Evolutionary conservation across 164 flowering plant genomes (phyloP), one percentile per base, ranked within the genome.

Genomic region (Aristolochia contorta): DNA sequence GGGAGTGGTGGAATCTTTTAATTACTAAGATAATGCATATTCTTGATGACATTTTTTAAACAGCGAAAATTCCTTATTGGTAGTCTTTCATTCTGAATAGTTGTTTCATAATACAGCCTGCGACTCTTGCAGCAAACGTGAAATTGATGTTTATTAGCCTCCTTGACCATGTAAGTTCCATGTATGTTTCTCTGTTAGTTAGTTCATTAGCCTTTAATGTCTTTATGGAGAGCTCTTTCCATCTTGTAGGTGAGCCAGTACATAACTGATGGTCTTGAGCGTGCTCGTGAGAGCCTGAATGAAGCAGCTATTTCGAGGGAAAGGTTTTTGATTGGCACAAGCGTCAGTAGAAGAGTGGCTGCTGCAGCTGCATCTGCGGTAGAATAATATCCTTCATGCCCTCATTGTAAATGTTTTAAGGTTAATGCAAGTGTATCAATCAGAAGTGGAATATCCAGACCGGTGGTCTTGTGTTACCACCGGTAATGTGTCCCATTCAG

Each of bases 351-450:
- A 76, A 88, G 99, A 70, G 96, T 93, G 69, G 96, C 97, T 71
- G 97, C 97, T 67, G 97, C 97, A 30, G 97, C 96, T 80, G 96
- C 96, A 66, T 91, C 99, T 63, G 93, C 96, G 74, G 99, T 94
- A 91, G 23, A 63, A 59, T 45, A 79, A 7, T 1, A 30, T 24
- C 19, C 32, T 20, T 37, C 5, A 37, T 10, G 1, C 7, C 43
- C 43, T 6, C 12, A 37, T 37, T 37, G 3, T 37, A 37, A 1
- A 37, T 37, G 43, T 10, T 37, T 37, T 37, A 6, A 6, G 9
- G 3, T 37, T 4, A 37, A 37, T 37, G 10, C 43, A 1, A 0
- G 12, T 8, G 9, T 37, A 37, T 8, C 43, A 37, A 37, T 37
- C 3, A 37, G 43, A 37, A 37, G 43, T 37, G 43, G 12, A 37